A percentile compares a stretch with the other conserved stretches of the same genome.
These are phyloP conservation scores for Trichocladium uniseriatum DNA, from an alignment of 495 filamentous ascomycete species.

Conservation along the genomic window DNA sequence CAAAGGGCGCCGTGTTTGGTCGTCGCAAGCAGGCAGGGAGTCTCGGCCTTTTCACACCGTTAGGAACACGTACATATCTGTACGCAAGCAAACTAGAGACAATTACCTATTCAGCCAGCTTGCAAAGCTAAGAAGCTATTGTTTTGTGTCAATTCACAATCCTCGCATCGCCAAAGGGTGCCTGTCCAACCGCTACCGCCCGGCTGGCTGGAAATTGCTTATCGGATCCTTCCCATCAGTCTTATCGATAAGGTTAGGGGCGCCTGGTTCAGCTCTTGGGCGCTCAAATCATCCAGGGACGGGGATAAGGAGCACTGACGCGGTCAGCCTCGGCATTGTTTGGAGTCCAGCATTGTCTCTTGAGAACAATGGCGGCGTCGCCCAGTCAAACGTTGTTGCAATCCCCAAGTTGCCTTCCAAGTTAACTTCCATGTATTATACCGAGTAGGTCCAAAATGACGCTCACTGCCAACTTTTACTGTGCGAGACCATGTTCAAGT, in stretches of 20 bases:
- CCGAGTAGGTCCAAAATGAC: too few species aligned
- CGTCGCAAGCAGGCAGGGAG: neutral
- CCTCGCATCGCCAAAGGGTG: conserved; percentile 12
- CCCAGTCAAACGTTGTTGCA: too few species aligned
- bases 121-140: neutral
- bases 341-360: neutral
- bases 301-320: neutral
- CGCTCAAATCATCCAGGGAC: conserved; percentile 9
- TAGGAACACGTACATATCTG: neutral
- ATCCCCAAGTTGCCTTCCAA: too few species aligned
- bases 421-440: too few species aligned
- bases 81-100: neutral
- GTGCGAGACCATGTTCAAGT: too few species aligned
- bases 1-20: neutral
- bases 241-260: conserved; percentile 24
- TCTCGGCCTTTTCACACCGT: neutral
- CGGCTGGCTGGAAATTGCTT: conserved; percentile 27
- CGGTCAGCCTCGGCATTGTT: conserved; percentile 10
- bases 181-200: conserved; percentile 13
- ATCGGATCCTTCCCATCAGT: conserved; percentile 18
- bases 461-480: too few species aligned
- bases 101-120: neutral
- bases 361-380: too few species aligned
- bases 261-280: conserved; percentile 14
- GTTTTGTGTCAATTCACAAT: neutral